Evolutionary conservation across 306 rosid species (phyloP), one percentile per base, ranked within the genome.

Genomic region (Amphicarpaea edgeworthii): DNA sequence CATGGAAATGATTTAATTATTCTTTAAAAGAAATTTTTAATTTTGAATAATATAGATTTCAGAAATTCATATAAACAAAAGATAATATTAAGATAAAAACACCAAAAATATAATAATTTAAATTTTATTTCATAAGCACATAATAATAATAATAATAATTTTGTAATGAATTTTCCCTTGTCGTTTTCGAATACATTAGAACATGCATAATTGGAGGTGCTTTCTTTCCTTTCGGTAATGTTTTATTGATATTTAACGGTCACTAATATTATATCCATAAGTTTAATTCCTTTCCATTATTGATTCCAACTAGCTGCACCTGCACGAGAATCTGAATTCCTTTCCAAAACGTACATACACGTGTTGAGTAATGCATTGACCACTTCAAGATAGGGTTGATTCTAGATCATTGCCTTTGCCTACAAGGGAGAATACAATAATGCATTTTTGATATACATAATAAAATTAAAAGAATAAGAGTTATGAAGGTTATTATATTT

Each of bases 391-490:
- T 14, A 28, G 4, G 23, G 17, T 77, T 41, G 3, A 77, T 64
- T 64, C 81, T 68, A 57, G 68, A 77, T 57, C 14, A 55, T 67
- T 54, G 40, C 57, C 34, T 12, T 67, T 54, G 40, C 57, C 34
- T 12, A 24, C 75, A 7, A 28, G 1, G 16, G 30, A 50, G 20
- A 40, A 63, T 40, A 24, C 41, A 38, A 64, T 76, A 64, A 64
- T 34, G 40, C 72, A 23, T 51, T 8, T 53, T 53, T 21, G 12
- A 53, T 15, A 20, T 20, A 21, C 60, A 53, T 53, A 20, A 28
- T 28, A 2, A 19, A 50, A 50, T 16, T 9, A 6, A 1, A 50
- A 50, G 6, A 51, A 34, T 34, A 34, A 34, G 5, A 51, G 8
- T 51, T 51, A 51, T 7, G 15, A 53, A 53, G 12, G 24, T 54